phyloP scores from a whole-genome alignment of 805 yeast species.

The Saturnispora serradocipensis region DNA sequence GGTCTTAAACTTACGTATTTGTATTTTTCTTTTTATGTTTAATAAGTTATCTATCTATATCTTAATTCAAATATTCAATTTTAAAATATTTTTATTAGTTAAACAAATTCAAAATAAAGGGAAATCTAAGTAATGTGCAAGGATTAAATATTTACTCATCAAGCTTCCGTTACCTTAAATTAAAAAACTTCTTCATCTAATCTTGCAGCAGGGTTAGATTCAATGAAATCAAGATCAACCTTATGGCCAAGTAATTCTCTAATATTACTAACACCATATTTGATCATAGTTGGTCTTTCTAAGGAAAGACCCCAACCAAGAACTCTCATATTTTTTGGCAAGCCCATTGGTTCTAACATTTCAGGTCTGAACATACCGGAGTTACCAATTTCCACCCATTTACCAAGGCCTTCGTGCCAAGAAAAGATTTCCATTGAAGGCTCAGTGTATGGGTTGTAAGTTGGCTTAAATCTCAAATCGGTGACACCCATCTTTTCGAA shows the following conservation, averaged over 20 bases:
- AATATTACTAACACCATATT: slow-evolving; percentile 89
- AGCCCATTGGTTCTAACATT: slow-evolving; percentile 97
- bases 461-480: slow-evolving; percentile 93
- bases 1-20: neutral
- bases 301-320: slow-evolving; percentile 95
- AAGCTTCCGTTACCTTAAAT: neutral
- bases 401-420: slow-evolving; percentile 86
- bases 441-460: slow-evolving; percentile 98
- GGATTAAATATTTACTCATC: neutral
- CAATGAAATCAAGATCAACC: slow-evolving; percentile 88
- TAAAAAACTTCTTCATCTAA: slow-evolving; percentile 64
- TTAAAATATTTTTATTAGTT: neutral
- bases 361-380: slow-evolving; percentile 99
- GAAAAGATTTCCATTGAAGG: slow-evolving; percentile 97
- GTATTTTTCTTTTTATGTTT: neutral
- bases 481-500: slow-evolving; percentile 96
- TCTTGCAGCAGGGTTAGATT: slow-evolving; percentile 95
- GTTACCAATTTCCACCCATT: slow-evolving; percentile 99
- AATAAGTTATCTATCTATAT: neutral
- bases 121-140: neutral
- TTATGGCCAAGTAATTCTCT: slow-evolving; percentile 97
- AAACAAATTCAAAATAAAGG: neutral
- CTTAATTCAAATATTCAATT: neutral
- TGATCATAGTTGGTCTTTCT: slow-evolving; percentile 99
- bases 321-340: slow-evolving; percentile 88